A percentile compares a stretch with the other conserved stretches of the same genome.
Evolutionary conservation across 1,284 basidiomycete genomes (phyloP).

Genomic region (Pterulicium gracile): DNA sequence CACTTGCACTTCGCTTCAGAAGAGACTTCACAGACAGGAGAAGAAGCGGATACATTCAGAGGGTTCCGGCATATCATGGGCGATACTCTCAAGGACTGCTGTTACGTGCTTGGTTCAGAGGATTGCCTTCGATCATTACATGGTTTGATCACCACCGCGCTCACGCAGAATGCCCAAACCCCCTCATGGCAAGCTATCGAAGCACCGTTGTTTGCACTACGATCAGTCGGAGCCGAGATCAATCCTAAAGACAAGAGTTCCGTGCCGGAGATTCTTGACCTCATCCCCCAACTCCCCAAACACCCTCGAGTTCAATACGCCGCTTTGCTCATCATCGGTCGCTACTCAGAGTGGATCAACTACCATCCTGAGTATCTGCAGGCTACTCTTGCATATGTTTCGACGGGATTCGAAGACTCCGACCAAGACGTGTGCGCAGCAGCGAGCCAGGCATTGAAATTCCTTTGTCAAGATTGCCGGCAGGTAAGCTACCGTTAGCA

Average conservation of each 20-base stretch:
- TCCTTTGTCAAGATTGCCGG: slow-evolving; percentile 95
- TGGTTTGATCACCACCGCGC: slow-evolving; percentile 67
- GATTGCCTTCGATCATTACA: slow-evolving; percentile 78
- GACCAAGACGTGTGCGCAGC: slow-evolving; percentile 85
- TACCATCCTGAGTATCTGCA: slow-evolving; percentile 83
- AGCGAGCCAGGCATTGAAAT: slow-evolving; percentile 93
- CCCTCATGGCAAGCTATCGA: slow-evolving; percentile 95
- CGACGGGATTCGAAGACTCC: slow-evolving; percentile 77
- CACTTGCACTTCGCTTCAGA: slow-evolving; percentile 92
- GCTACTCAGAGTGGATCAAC: slow-evolving; percentile 97
- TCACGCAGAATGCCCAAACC: slow-evolving; percentile 41
- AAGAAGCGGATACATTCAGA: slow-evolving; percentile 91
- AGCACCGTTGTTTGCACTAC: slow-evolving; percentile 95
- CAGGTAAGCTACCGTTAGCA: slow-evolving; percentile 32
- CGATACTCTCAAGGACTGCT: slow-evolving; percentile 98
- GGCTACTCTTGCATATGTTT: slow-evolving; percentile 85
- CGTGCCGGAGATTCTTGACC: slow-evolving; percentile 91
- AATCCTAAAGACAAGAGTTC: slow-evolving; percentile 77
- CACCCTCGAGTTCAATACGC: slow-evolving; percentile 95
- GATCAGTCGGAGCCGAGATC: slow-evolving; percentile 95
- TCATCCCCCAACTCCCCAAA: slow-evolving; percentile 82
- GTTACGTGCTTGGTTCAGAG: slow-evolving; percentile 85
- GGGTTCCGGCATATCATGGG: slow-evolving; percentile 97
- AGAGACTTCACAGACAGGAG: slow-evolving; percentile 50
- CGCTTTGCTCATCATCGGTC: slow-evolving; percentile 87